Base-by-base conservation (phyloP, 208 protist species). In the Leishmania major region DNA sequence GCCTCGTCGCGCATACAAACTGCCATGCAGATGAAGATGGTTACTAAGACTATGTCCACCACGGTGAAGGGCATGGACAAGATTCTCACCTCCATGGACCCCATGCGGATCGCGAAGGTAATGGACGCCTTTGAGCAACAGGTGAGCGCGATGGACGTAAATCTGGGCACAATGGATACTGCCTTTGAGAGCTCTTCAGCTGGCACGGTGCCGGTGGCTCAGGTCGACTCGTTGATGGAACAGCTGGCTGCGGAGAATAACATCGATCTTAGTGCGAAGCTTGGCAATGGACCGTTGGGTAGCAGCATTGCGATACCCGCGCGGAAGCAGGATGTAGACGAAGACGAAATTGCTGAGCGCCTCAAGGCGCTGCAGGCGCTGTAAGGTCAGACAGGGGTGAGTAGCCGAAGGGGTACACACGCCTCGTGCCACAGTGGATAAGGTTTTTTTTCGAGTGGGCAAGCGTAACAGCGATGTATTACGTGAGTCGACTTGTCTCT, bases 91-190 rank as follows among this genome's bases (percentile, higher is more conserved):
- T 90, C 88, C 17, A 99, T 99, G 97, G 94, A 99, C 84, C 89
- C 99, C 17, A 94, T 96, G 81, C 90, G 92, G 81, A 97, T 97
- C 43, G 87, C 94, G 13, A 82, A 83, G 79, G 94, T 99, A 8
- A 99, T 99, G 99, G 98, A 99, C 80, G 92, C 95, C 88, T 99
- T 99, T 80, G 99, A 99, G 88, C 84, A 95, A 90, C 99, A 99
- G 87, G 96, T 99, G 64, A 98, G 99, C 62, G 95, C 91, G 60
- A 80, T 99, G 55, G 99, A 99, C 83, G 96, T 99, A 8, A 96
- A 96, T 81, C 86, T 94, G 2, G 89, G 92, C 5, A 98, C 97
- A 31, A 98, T 99, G 88, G 97, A 99, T 78, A 90, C 94, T 45
- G 93, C 98, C 64, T 99, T 99, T 88, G 88, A 92, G 60, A 90